Evolutionary conservation across 306 rosid species (phyloP), one percentile per base, ranked within the genome.

Genomic region (Sicyos edulis): DNA sequence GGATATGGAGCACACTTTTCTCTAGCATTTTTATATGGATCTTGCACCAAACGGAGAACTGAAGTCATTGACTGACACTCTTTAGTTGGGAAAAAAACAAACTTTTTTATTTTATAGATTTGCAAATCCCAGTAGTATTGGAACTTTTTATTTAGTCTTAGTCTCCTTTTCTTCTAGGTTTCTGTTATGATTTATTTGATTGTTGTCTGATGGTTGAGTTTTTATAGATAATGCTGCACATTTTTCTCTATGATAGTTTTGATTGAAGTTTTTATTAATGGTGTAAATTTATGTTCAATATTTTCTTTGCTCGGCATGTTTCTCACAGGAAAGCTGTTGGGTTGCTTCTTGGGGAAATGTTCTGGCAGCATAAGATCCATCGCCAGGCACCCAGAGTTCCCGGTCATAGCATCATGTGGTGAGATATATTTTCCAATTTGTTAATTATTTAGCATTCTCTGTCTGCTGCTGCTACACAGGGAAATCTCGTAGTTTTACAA

Each of bases 361-460:
- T 85, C 97, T 42, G 99, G 97, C 77, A 95, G 99, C 83, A 86
- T 95, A 72, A 89, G 85, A 80, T 95, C 99, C 61, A 91, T 95
- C 75, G 89, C 87, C 71, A 89, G 91, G 82, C 97, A 91, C 78
- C 96, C 96, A 2, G 88, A 95, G 73, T 81, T 80, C 64, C 92
- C 99, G 16, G 86, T 91, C 56, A 42, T 95, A 67, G 97, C 96
- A 72, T 91, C 99, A 40, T 93, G 92, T 75, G 99, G 99, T 93
- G 81, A 69, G 57, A 47, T 50, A 42, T 40, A 73, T 58, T 80
- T 32, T 40, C 17, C 16, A 10, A 58, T 11, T 5, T 11, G 56
- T 19, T 67, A 70, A 26, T 58, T 53, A 56, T 32, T 20, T 22
- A 45, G 19, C 37, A 20, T 51, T 60, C 29, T 49, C 50, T 60